phyloP scores from a whole-genome alignment of 2,329 filamentous ascomycete species.

The Cladosporium sphaerospermum region DNA sequence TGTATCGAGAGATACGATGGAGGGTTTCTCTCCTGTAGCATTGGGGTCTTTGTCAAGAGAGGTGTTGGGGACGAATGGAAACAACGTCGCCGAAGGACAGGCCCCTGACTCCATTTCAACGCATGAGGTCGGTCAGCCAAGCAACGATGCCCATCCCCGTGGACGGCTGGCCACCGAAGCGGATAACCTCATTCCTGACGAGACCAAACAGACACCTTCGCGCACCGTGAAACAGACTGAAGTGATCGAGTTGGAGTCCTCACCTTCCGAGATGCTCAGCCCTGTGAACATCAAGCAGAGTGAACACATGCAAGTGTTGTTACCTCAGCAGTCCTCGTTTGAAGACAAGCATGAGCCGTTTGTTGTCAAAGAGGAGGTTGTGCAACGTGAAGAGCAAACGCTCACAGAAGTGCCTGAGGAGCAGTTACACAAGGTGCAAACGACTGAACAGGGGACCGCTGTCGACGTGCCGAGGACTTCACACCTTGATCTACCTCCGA shows the following conservation, averaged over 20 bases:
- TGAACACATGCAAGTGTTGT: background rate
- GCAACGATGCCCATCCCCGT: too few relatives aligned
- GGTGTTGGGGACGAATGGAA: background rate
- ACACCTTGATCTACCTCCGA: background rate
- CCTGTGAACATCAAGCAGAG: background rate
- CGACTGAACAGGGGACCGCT: too few relatives aligned
- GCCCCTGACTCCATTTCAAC: too few relatives aligned
- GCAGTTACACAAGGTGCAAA: too few relatives aligned
- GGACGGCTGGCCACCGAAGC: too few relatives aligned
- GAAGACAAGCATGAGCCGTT: too few relatives aligned
- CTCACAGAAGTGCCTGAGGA: too few relatives aligned
- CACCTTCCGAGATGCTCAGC: conserved; percentile 4
- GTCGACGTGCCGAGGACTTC: background rate
- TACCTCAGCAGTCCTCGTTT: background rate
- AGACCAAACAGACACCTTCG: background rate
- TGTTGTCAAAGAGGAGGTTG: too few relatives aligned
- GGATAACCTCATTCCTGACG: background rate
- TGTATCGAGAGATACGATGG: background rate
- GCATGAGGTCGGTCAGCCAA: too few relatives aligned
- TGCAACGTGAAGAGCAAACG: too few relatives aligned
- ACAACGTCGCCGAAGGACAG: too few relatives aligned
- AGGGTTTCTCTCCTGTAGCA: conserved; percentile 2
- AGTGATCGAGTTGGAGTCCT: conserved; percentile 14
- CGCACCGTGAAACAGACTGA: background rate
- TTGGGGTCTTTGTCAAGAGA: background rate